A percentile compares a stretch with the other conserved stretches of the same genome.
Evolutionary conservation across 768 basidiomycete species (phyloP).

Genomic region (Kwoniella dejecticola): DNA sequence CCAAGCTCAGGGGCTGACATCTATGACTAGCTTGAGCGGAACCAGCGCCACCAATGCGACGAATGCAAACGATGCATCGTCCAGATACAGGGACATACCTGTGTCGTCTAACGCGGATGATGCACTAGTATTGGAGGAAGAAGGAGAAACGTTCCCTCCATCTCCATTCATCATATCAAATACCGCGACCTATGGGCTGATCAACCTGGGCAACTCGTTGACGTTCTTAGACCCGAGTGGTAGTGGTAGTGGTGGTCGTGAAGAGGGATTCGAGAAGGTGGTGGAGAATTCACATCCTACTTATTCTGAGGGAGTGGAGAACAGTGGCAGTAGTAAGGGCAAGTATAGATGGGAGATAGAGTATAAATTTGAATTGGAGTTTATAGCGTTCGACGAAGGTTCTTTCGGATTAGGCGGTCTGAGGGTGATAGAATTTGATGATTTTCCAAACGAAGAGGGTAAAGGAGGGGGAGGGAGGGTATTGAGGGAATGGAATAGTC

Average conservation of each 20-base stretch:
- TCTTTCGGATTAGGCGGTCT: slow-evolving; percentile 36
- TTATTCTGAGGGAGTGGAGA: not conserved
- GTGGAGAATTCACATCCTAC: too few species aligned
- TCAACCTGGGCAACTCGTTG: slow-evolving; percentile 16
- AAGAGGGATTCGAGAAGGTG: not conserved
- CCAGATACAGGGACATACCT: not conserved
- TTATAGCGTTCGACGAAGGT: slow-evolving; percentile 38
- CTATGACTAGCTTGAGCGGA: not conserved
- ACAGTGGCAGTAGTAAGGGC: not conserved
- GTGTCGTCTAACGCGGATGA: not conserved
- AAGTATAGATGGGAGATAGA: slow-evolving; percentile 34
- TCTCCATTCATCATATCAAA: not conserved
- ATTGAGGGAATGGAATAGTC: slow-evolving; percentile 35
- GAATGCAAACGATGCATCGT: slow-evolving; percentile 7
- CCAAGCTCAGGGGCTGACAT: slow-evolving; percentile 1
- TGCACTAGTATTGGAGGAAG: not conserved
- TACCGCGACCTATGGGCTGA: not conserved
- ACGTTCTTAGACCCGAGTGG: not conserved
- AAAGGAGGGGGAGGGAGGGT: slow-evolving; percentile 11
- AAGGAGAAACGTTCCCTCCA: slow-evolving; percentile 28
- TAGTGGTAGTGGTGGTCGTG: not conserved
- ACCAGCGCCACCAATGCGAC: too few species aligned
- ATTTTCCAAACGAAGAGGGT: slow-evolving; percentile 3
- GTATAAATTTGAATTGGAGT: slow-evolving; percentile 29
- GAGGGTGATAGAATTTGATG: slow-evolving; percentile 32